Conservation (phyloP, 768 basidiomycete species). For the Clitopilus hobsonii region DNA sequence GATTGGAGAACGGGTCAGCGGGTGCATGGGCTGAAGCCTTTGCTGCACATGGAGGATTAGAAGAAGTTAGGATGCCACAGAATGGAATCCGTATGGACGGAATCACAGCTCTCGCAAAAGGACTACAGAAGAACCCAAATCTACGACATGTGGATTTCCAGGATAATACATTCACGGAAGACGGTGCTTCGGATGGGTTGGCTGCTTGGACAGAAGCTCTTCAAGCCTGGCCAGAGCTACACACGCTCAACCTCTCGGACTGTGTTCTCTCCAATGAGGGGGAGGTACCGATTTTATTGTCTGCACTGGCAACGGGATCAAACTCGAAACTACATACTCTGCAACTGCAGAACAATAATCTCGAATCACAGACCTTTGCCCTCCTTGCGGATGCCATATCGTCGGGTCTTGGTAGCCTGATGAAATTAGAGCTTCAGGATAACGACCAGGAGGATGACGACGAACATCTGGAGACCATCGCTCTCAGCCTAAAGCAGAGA, state of each 20-base stretch:
- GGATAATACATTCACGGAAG: slow-evolving; percentile 80
- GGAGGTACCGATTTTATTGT: slow-evolving; percentile 63
- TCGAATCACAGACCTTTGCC: slow-evolving; percentile 64
- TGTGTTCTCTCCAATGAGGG: slow-evolving; percentile 85
- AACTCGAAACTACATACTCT: slow-evolving; percentile 72
- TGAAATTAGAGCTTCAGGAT: slow-evolving; percentile 80
- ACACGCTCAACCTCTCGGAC: slow-evolving; percentile 86
- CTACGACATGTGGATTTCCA: slow-evolving; percentile 85
- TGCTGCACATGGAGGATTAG: slow-evolving; percentile 73
- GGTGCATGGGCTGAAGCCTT: slow-evolving; percentile 84
- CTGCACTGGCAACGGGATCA: slow-evolving; percentile 59
- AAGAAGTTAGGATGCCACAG: slow-evolving; percentile 92
- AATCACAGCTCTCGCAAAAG: slow-evolving; percentile 71
- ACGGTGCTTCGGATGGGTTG: slow-evolving; percentile 46
- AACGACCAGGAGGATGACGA: slow-evolving; percentile 84
- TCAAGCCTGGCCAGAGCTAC: slow-evolving; percentile 63
- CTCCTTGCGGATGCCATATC: slow-evolving; percentile 65
- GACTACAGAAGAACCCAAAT: slow-evolving; percentile 60
- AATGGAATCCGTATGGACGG: slow-evolving; percentile 96
- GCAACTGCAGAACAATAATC: slow-evolving; percentile 89
- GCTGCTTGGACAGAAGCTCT: slow-evolving; percentile 63
- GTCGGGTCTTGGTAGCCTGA: slow-evolving; percentile 53
- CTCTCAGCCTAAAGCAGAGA: slow-evolving; percentile 51
- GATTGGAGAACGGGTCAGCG: slow-evolving; percentile 91
- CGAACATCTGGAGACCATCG: slow-evolving; percentile 52